Conservation (phyloP, 495 filamentous ascomycete species). For the Niebla homalea region DNA sequence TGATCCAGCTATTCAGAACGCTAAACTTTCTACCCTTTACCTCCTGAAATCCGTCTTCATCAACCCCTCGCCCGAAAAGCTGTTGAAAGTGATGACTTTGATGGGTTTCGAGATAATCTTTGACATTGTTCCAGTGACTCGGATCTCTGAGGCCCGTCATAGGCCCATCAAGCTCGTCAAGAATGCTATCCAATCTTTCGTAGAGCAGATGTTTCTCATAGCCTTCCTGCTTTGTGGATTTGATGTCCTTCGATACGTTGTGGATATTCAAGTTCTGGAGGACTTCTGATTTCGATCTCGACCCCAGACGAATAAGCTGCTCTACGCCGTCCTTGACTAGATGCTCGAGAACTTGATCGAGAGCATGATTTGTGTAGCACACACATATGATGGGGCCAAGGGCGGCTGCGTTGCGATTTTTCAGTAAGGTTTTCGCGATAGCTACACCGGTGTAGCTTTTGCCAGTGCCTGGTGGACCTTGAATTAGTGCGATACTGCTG, state of each 20-base stretch:
- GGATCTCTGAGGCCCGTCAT: slow-evolving; percentile 2
- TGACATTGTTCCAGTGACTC: slow-evolving; percentile 7
- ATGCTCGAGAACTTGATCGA: slow-evolving; percentile 61
- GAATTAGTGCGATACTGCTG: slow-evolving; percentile 48
- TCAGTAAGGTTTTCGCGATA: slow-evolving; percentile 48
- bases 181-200: not conserved
- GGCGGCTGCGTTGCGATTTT: slow-evolving; percentile 32
- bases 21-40: slow-evolving; percentile 3
- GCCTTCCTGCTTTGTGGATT: slow-evolving; percentile 12
- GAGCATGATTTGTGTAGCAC: slow-evolving; percentile 61
- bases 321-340: slow-evolving; percentile 39
- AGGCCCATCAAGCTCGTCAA: slow-evolving; percentile 2
- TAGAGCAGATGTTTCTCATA: slow-evolving; percentile 5
- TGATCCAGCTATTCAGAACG: slow-evolving; percentile 10
- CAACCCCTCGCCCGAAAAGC: slow-evolving; percentile 15
- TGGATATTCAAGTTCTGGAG: slow-evolving; percentile 17
- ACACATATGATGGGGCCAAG: slow-evolving; percentile 54
- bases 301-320: slow-evolving; percentile 58
- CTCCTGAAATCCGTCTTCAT: slow-evolving; percentile 20
- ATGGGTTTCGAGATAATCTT: slow-evolving; percentile 8
- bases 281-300: slow-evolving; percentile 45
- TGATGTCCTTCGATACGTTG: slow-evolving; percentile 7
- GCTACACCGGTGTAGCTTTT: slow-evolving; percentile 53
- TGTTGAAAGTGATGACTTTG: slow-evolving; percentile 15
- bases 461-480: slow-evolving; percentile 74